Conservation (phyloP, 2,329 filamentous ascomycete genomes). For the Geoglossum cookeanum region DNA sequence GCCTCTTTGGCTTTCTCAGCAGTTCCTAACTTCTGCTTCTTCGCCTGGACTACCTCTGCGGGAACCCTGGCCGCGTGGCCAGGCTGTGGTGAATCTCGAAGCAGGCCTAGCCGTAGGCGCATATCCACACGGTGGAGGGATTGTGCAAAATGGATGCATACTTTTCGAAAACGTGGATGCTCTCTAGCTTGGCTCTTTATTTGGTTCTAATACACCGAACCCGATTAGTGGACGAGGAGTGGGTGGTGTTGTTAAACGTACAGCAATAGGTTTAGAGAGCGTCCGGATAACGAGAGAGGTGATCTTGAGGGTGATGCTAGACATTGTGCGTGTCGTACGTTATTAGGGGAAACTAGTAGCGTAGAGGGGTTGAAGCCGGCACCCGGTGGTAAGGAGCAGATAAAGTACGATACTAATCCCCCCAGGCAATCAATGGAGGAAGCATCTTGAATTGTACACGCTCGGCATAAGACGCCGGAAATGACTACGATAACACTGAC, state of each 20-base stretch:
- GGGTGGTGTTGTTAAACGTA: constrained; percentile 19
- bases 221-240: not conserved
- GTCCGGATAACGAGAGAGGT: constrained; percentile 45
- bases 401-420: not conserved
- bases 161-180: constrained; percentile 43
- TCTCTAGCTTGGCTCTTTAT: constrained; percentile 50
- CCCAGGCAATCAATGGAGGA: not conserved
- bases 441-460: not conserved
- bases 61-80: constrained; percentile 25
- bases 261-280: constrained; percentile 47
- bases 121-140: constrained; percentile 46
- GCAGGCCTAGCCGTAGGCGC: constrained; percentile 43
- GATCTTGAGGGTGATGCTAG: constrained; percentile 42
- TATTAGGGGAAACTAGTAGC: not conserved
- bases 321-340: constrained; percentile 26
- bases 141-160: constrained; percentile 45
- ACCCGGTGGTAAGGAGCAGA: no score
- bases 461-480: not conserved
- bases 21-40: constrained; percentile 21
- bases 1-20: constrained; percentile 37
- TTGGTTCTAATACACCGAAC: constrained; percentile 32
- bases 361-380: not conserved
- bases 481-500: not conserved
- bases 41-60: not conserved
- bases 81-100: constrained; percentile 40